phyloP scores from a whole-genome alignment of 148 eudicot species.

The Drosera capensis region DNA sequence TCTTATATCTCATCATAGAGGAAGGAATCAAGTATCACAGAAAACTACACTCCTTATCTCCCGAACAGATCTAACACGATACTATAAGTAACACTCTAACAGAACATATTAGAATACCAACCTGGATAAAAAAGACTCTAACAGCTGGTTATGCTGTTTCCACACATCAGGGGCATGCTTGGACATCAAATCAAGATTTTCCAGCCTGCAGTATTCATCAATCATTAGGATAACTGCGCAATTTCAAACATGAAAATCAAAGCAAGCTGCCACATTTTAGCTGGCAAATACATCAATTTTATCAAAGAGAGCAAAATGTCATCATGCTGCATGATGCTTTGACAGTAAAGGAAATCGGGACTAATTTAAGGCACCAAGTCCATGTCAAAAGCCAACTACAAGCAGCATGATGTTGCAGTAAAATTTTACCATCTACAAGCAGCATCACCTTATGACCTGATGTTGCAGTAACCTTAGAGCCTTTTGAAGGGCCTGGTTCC shows the following conservation, averaged over 20 bases:
- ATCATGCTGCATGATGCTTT: too few relatives aligned
- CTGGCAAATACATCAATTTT: neutral
- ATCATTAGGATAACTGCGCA: neutral
- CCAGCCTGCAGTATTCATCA: slow-evolving; percentile 36
- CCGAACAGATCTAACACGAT: too few relatives aligned
- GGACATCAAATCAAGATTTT: slow-evolving; percentile 76
- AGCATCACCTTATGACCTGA: slow-evolving; percentile 68
- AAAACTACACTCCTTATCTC: too few relatives aligned
- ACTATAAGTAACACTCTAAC: too few relatives aligned
- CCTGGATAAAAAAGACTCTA: slow-evolving; percentile 70
- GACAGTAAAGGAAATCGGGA: too few relatives aligned
- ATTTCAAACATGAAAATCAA: neutral
- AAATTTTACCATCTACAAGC: slow-evolving; percentile 1
- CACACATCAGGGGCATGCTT: slow-evolving; percentile 78
- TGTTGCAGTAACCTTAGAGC: slow-evolving; percentile 79
- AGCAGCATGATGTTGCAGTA: neutral
- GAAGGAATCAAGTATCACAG: too few relatives aligned
- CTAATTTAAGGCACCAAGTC: neutral
- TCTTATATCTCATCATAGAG: too few relatives aligned
- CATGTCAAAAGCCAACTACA: neutral
- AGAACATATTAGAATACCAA: too few relatives aligned
- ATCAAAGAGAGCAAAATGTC: too few relatives aligned
- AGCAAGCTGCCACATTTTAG: neutral
- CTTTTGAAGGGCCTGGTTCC: slow-evolving; percentile 83
- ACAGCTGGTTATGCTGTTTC: slow-evolving; percentile 70